Evolutionary conservation across 257 asterid genomes (phyloP), one percentile per base, ranked within the genome.

Genomic region (Capsicum chinense): DNA sequence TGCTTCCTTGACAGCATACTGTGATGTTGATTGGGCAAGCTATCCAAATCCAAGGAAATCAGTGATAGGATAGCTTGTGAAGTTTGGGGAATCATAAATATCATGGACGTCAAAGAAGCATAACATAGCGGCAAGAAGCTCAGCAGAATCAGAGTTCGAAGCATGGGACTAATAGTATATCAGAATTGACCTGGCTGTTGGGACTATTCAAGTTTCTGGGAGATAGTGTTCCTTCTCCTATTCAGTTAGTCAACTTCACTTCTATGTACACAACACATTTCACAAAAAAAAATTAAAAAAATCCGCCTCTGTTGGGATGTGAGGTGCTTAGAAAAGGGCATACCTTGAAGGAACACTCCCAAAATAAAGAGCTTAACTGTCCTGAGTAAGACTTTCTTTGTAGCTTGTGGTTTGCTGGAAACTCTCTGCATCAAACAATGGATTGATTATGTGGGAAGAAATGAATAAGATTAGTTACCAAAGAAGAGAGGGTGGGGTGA

Each of bases 301-400:
- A 26, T 26, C 33, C 33, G 33, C 33, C 33, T 26, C 33, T 47
- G 7, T 35, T 14, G 6, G 73, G 14, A 4, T 56, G 19, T 6
- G 39, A 71, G 58, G 63, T 35, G 60, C 44, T 58, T 33, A 42
- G 11, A 35, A 12, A 56, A 80, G 7, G 83, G 56, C 81, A 73
- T 66, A 96, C 99, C 99, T 93, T 96, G 98, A 85, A 96, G 97
- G 90, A 94, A 82, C 71, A 96, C 85, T 26, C 99, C 98, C 85
- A 92, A 66, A 56, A 93, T 82, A 86, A 94, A 91, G 85, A 96
- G 98, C 89, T 90, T 92, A 79, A 91, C 52, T 83, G 90, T 87
- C 89, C 99, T 88, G 13, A 89, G 59, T 79, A 94, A 64, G 42
- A 91, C 98, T 88, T 95, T 93, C 91, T 90, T 90, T 16, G 94